Evolutionary conservation across 805 yeast genomes (phyloP).

Genomic region (Candida ortonii): DNA sequence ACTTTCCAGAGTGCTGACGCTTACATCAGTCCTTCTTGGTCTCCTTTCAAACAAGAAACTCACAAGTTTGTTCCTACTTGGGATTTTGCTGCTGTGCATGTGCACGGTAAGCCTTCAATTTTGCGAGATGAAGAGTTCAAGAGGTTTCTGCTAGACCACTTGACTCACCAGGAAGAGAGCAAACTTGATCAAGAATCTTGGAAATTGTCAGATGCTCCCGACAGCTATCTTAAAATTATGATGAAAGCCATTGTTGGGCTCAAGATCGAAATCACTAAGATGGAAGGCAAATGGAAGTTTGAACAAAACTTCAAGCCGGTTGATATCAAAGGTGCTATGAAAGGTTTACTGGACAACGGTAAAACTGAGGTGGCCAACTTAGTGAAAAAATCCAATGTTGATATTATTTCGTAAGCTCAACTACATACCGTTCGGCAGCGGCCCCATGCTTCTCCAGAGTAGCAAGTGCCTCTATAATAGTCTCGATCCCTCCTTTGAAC

Average conservation of each 20-base stretch:
- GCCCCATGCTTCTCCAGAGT: conserved; percentile 11
- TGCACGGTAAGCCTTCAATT: conserved; percentile 47
- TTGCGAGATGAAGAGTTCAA: conserved; percentile 48
- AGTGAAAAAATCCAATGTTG: too few species aligned
- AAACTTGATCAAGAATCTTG: conserved; percentile 39
- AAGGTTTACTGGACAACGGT: conserved; percentile 31
- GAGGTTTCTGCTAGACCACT: conserved; percentile 39
- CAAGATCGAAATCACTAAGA: conserved; percentile 45
- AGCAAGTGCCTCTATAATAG: conserved; percentile 6
- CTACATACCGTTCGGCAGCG: conserved; percentile 13
- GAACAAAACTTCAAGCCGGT: conserved; percentile 46
- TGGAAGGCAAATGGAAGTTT: conserved; percentile 56
- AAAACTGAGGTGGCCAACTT: too few species aligned
- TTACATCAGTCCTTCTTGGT: conserved; percentile 60
- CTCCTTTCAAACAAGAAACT: conserved; percentile 51
- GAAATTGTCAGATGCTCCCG: conserved; percentile 59
- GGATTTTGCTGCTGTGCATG: conserved; percentile 60
- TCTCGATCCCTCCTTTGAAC: conserved; percentile 31
- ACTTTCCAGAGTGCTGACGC: conserved; percentile 51
- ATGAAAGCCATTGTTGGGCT: conserved; percentile 55
- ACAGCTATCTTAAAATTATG: conserved; percentile 38
- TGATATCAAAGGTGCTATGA: conserved; percentile 52
- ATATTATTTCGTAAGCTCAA: conserved; percentile 7
- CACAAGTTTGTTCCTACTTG: conserved; percentile 70
- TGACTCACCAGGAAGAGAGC: conserved; percentile 48